Percentiles rank a stretch among this genome's conserved stretches.
These are phyloP conservation scores for Neurospora sp. DNA, from an alignment of 495 filamentous ascomycete genomes.

Conservation along the genomic window DNA sequence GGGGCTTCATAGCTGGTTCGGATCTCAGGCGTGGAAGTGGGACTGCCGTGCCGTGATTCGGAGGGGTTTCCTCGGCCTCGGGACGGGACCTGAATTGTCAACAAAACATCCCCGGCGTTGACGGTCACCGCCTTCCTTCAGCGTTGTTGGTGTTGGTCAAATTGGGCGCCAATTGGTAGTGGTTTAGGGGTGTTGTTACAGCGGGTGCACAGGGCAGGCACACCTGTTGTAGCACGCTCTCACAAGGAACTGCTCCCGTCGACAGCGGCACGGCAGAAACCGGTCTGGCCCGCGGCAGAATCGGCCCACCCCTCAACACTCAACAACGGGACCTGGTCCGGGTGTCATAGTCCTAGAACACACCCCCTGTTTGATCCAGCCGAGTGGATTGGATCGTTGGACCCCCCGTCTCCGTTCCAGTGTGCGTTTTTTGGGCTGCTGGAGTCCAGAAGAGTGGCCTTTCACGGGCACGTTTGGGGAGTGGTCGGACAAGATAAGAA, in stretches of 20 bases:
- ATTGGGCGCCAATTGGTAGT: not conserved
- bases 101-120: not conserved
- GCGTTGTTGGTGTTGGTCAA: not conserved
- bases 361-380: not conserved
- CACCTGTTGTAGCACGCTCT: not conserved
- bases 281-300: conserved; percentile 11
- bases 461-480: not conserved
- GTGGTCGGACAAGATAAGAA: not conserved
- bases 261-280: conserved; percentile 3
- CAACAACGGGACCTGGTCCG: not conserved
- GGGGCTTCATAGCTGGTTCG: not conserved
- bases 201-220: not conserved
- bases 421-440: not conserved
- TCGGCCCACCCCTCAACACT: conserved; percentile 10
- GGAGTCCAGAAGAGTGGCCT: not conserved
- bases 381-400: not conserved
- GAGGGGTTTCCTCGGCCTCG: not conserved
- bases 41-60: not conserved
- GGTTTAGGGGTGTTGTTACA: not conserved
- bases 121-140: not conserved
- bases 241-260: not conserved
- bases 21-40: not conserved
- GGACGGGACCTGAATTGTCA: not conserved
- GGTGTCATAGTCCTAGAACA: not conserved
- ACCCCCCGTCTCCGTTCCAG: not conserved